A percentile compares a stretch with the other conserved stretches of the same genome.
phyloP scores from a whole-genome alignment of 768 basidiomycete species.

The Chlorophyllum brunneum region DNA sequence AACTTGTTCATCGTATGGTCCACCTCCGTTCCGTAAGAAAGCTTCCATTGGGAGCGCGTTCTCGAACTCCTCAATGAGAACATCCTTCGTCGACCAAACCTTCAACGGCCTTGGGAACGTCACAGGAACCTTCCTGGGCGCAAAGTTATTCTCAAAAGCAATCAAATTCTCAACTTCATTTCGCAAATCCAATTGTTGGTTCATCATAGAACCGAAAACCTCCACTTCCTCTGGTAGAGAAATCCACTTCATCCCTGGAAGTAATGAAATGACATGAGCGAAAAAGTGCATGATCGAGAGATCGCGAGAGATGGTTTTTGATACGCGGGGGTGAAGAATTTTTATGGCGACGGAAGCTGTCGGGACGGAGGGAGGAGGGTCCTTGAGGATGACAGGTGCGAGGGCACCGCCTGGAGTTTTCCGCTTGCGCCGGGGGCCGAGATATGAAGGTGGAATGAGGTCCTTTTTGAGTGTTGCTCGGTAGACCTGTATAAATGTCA shows the following conservation, averaged over 20 bases:
- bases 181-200: slow-evolving; percentile 86
- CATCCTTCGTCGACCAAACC: slow-evolving; percentile 73
- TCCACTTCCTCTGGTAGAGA: slow-evolving; percentile 93
- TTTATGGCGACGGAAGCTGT: slow-evolving; percentile 93
- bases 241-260: slow-evolving; percentile 96
- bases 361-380: slow-evolving; percentile 70
- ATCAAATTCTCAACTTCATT: slow-evolving; percentile 87
- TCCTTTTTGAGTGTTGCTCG: slow-evolving; percentile 80
- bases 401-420: slow-evolving; percentile 44
- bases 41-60: slow-evolving; percentile 86
- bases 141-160: slow-evolving; percentile 85
- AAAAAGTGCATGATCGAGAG: slow-evolving; percentile 95
- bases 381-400: slow-evolving; percentile 52
- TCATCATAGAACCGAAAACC: slow-evolving; percentile 97
- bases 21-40: slow-evolving; percentile 88
- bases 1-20: slow-evolving; percentile 83
- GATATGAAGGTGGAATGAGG: slow-evolving; percentile 81
- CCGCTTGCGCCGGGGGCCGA: slow-evolving; percentile 63
- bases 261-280: slow-evolving; percentile 65
- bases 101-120: slow-evolving; percentile 88
- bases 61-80: slow-evolving; percentile 91
- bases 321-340: slow-evolving; percentile 85
- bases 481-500: slow-evolving; percentile 60
- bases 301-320: slow-evolving; percentile 81
- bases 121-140: slow-evolving; percentile 71